Conservation (phyloP, 2,329 filamentous ascomycete species). For the Fusarium citri region DNA sequence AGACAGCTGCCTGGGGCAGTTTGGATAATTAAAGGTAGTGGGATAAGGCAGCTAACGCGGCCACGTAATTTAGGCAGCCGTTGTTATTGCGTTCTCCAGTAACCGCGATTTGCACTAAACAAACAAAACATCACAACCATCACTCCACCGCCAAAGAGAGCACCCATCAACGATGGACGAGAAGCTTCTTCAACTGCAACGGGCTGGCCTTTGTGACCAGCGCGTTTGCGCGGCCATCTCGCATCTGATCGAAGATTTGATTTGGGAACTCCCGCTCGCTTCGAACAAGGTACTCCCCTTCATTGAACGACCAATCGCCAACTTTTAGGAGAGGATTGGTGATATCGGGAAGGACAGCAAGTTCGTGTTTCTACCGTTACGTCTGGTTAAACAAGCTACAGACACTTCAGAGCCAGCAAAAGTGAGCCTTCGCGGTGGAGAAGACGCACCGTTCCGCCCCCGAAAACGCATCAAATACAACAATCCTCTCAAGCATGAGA, state of each 20-base stretch:
- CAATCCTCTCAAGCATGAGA: neutral
- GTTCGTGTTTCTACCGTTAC: too few relatives aligned
- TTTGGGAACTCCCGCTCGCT: neutral
- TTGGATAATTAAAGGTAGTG: neutral
- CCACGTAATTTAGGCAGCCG: neutral
- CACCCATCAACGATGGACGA: neutral
- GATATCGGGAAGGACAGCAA: too few relatives aligned
- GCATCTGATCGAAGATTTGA: neutral
- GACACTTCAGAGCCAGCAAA: neutral
- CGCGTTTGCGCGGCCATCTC: neutral
- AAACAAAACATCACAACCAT: neutral
- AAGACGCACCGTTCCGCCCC: too few relatives aligned
- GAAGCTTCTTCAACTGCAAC: neutral
- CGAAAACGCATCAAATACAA: neutral
- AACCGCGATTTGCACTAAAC: neutral
- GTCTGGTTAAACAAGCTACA: neutral
- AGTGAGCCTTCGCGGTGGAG: neutral
- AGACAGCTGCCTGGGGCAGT: fast-evolving
- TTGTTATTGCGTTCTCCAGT: fast-evolving
- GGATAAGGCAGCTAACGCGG: neutral
- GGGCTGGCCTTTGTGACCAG: neutral
- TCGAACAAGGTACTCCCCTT: neutral
- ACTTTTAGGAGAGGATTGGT: neutral
- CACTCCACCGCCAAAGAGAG: neutral
- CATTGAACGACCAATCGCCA: neutral